phyloP scores from a whole-genome alignment of 1,284 basidiomycete genomes.

The Hortiboletus rubellus region DNA sequence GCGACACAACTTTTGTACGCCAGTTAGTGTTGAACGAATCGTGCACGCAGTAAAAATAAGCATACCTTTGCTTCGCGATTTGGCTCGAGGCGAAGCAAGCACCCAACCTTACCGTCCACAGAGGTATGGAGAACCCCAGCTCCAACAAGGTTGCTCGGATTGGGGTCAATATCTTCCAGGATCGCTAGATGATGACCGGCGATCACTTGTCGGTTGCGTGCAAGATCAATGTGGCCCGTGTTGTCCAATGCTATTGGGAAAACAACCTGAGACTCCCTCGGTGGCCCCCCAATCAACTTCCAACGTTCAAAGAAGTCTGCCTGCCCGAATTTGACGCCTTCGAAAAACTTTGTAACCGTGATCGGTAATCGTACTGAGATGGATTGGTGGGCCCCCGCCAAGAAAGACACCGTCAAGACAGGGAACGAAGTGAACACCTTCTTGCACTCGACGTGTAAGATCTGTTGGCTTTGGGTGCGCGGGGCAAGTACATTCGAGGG shows the following conservation, averaged over 20 bases:
- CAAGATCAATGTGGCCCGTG: constrained; percentile 72
- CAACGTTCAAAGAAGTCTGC: constrained; percentile 96
- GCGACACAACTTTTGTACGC: constrained; percentile 72
- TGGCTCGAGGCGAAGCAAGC: constrained; percentile 90
- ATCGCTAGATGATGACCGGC: constrained; percentile 76
- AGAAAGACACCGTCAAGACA: constrained; percentile 85
- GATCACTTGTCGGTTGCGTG: constrained; percentile 74
- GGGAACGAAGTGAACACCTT: constrained; percentile 79
- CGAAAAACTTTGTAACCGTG: constrained; percentile 89
- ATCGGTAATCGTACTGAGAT: constrained; percentile 86
- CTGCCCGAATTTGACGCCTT: constrained; percentile 82
- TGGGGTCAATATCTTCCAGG: constrained; percentile 81
- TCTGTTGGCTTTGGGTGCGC: constrained; percentile 89
- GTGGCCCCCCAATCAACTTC: constrained; percentile 95
- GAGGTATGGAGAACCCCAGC: constrained; percentile 93
- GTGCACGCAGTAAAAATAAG: background rate
- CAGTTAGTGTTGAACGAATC: background rate
- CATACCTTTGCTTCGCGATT: constrained; percentile 91
- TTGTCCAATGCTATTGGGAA: constrained; percentile 77
- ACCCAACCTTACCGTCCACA: constrained; percentile 89
- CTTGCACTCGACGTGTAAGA: constrained; percentile 94
- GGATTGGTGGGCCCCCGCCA: constrained; percentile 89
- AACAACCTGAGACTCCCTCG: constrained; percentile 87
- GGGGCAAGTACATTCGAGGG: constrained; percentile 77
- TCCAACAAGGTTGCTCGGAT: constrained; percentile 84